Base-by-base conservation (phyloP, 805 yeast genomes). In the Metschnikowia noctiluminum region DNA sequence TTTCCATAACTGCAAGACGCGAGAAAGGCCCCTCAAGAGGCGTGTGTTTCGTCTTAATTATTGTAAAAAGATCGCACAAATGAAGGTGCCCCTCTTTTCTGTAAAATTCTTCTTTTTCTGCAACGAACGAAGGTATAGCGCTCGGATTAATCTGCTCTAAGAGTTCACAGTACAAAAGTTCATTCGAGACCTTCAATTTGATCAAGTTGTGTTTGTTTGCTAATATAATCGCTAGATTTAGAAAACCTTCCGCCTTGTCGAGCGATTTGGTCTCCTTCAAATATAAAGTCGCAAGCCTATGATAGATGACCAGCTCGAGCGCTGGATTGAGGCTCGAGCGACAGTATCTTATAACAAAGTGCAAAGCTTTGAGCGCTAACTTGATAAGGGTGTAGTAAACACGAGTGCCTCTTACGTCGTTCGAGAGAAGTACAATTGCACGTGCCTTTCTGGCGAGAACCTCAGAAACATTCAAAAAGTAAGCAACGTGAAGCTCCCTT, bases 251-350 rank as follows among this genome's bases (percentile, higher is more conserved):
- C 0, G 83, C 82, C 35, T 62, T 53, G 28, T 68, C 68, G 14
- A 62, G 52, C 51, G 71, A 69, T 2, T 61, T 61, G 0, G 82
- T 78, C 47, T 79, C 83, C 27, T 51, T 51, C 41, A 68, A 65
- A 44, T 71, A 65, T 3, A 76, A 42, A 11, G 57, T 57, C 0
- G 79, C 71, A 9, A 78, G 53, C 37, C 64, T 64, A 45, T 66
- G 70, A 38, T 66, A 64, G 0, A 74, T 53, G 2, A 54, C 43
- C 48, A 70, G 68, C 45, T 71, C 73, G 15, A 62, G 43, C 13
- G 52, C 54, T 0, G 75, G 67, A 35, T 64, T 57, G 13, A 79
- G 48, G 2, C 42, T 15, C 1, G 50, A 47, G 11, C 56, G 48
- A 52, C 72, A 76, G 38, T 63, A 60, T 15, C 58, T 58, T 3